Conservation (phyloP, 208 protist species). For the Leishmania tropica region DNA sequence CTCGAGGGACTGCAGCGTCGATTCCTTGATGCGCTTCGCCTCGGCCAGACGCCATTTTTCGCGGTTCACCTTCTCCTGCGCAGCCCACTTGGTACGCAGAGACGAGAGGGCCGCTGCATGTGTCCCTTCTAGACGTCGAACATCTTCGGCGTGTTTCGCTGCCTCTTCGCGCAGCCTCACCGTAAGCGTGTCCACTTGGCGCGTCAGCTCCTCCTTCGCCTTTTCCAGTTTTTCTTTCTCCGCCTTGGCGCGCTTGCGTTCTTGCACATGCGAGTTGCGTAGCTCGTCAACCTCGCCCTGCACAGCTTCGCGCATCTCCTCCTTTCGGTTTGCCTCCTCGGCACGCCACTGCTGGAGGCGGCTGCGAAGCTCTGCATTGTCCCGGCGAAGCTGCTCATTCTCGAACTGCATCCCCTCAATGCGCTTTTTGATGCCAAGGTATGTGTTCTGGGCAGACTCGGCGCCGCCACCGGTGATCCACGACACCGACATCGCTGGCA, state of each 20-base stretch:
- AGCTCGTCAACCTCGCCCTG: slow-evolving; percentile 55
- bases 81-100: slow-evolving; percentile 70
- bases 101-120: slow-evolving; percentile 66
- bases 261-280: slow-evolving; percentile 31
- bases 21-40: slow-evolving; percentile 91
- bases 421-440: slow-evolving; percentile 82
- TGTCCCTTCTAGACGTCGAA: slow-evolving; percentile 57
- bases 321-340: slow-evolving; percentile 40
- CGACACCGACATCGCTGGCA: slow-evolving; percentile 9
- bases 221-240: slow-evolving; percentile 41
- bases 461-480: slow-evolving; percentile 25
- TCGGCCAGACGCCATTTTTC: slow-evolving; percentile 88
- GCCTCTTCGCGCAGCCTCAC: slow-evolving; percentile 57
- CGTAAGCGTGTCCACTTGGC: slow-evolving; percentile 62
- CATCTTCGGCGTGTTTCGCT: slow-evolving; percentile 52
- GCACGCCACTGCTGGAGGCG: slow-evolving; percentile 44
- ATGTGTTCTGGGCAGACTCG: slow-evolving; percentile 60
- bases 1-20: slow-evolving; percentile 89
- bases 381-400: slow-evolving; percentile 68
- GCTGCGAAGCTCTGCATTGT: slow-evolving; percentile 67
- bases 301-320: slow-evolving; percentile 38
- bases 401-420: slow-evolving; percentile 78
- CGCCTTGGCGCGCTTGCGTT: slow-evolving; percentile 36
- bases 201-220: slow-evolving; percentile 57
- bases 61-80: slow-evolving; percentile 77